A percentile compares a stretch with the other conserved stretches of the same genome.
Conservation (phyloP, 2,329 filamentous ascomycete genomes). For the Venturia nashicola region DNA sequence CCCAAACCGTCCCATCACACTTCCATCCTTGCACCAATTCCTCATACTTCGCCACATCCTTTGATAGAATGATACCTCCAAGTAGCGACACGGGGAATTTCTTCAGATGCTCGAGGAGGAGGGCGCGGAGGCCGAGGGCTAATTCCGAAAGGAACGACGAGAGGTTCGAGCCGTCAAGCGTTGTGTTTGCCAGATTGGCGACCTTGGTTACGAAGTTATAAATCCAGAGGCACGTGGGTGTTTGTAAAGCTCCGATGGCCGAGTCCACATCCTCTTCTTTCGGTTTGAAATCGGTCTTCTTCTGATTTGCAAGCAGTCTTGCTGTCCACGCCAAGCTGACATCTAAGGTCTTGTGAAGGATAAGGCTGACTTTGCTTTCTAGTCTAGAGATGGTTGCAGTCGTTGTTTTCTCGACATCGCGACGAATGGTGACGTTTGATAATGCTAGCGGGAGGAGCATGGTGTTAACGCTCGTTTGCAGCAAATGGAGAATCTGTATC, state of each 20-base stretch:
- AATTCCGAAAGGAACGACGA: constrained; percentile 75
- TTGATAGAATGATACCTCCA: constrained; percentile 86
- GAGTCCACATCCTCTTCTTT: constrained; percentile 52
- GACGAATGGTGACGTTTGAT: constrained; percentile 77
- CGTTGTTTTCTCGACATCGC: constrained; percentile 78
- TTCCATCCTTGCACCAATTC: constrained; percentile 71
- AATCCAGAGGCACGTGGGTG: constrained; percentile 69
- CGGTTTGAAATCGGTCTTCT: constrained; percentile 84
- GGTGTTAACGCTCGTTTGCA: constrained; percentile 82
- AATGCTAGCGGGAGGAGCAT: constrained; percentile 84
- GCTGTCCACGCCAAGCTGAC: constrained; percentile 65
- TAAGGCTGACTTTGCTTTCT: constrained; percentile 68
- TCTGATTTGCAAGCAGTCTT: constrained; percentile 62
- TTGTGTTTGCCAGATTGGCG: constrained; percentile 48
- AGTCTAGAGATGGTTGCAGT: constrained; percentile 61
- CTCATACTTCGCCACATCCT: constrained; percentile 90
- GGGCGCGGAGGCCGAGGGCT: constrained; percentile 60
- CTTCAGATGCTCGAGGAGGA: constrained; percentile 87
- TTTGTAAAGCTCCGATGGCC: constrained; percentile 66
- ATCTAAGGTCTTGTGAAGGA: constrained; percentile 57
- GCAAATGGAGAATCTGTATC: constrained; percentile 81
- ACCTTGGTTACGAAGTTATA: constrained; percentile 66
- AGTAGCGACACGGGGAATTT: constrained; percentile 88
- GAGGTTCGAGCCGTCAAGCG: constrained; percentile 74
- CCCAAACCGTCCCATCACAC: constrained; percentile 19